Evolutionary conservation across 805 yeast species (phyloP).

Genomic region (Suhomyces sp.): DNA sequence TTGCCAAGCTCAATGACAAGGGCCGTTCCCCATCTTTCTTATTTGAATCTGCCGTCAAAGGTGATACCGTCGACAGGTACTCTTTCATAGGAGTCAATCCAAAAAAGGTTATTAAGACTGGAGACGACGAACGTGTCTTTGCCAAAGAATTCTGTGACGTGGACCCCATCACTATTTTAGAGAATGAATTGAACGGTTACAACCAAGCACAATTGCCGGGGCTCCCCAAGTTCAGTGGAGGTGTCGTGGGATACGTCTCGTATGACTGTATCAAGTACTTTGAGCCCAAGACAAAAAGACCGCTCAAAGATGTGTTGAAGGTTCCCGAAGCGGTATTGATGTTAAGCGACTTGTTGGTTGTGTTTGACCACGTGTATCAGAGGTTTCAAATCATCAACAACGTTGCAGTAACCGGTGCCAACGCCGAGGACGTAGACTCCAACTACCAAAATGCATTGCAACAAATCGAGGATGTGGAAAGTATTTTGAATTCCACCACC

Average conservation of each 20-base stretch:
- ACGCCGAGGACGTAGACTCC: constrained; percentile 23
- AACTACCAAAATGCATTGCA: constrained; percentile 53
- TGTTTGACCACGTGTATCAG: constrained; percentile 91
- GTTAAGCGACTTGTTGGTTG: constrained; percentile 87
- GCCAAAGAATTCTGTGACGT: constrained; percentile 42
- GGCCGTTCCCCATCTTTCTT: constrained; percentile 67
- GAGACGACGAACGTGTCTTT: constrained; percentile 49
- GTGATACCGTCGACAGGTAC: constrained; percentile 85
- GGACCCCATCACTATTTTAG: constrained; percentile 78
- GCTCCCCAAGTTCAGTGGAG: constrained; percentile 82
- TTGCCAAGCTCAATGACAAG: constrained; percentile 59
- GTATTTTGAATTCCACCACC: constrained; percentile 43
- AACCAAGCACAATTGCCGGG: constrained; percentile 79
- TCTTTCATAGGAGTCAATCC: constrained; percentile 90
- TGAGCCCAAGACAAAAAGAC: constrained; percentile 83
- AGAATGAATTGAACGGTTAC: constrained; percentile 63
- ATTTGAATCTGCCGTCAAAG: constrained; percentile 85
- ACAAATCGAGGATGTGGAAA: constrained; percentile 57
- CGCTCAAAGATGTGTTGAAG: constrained; percentile 71
- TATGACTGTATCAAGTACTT: constrained; percentile 96
- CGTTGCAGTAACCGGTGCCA: constrained; percentile 47
- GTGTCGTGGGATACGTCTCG: constrained; percentile 94
- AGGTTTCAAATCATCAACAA: constrained; percentile 89
- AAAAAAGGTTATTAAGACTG: constrained; percentile 77
- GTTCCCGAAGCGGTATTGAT: constrained; percentile 91